phyloP scores from a whole-genome alignment of 371 early-diverging fungal species.

The Circinella umbellata region DNA sequence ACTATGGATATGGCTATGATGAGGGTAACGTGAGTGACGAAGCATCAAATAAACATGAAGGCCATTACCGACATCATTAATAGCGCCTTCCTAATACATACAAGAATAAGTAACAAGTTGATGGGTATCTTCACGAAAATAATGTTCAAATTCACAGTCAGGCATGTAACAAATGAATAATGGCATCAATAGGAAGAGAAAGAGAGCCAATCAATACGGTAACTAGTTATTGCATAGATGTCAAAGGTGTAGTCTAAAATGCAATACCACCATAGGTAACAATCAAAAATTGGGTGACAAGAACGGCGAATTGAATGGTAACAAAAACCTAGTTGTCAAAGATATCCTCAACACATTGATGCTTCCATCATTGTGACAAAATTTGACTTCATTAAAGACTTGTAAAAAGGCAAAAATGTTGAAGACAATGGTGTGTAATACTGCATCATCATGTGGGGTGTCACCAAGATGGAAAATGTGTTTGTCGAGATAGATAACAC shows the following conservation, averaged over 20 bases:
- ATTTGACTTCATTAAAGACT: constrained; percentile 93
- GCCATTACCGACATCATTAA: constrained; percentile 53
- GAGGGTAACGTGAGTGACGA: constrained; percentile 38
- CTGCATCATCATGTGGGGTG: constrained; percentile 40
- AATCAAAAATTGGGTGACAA: constrained; percentile 80
- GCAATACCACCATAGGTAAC: constrained; percentile 90
- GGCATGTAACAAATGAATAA: constrained; percentile 83
- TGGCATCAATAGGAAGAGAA: constrained; percentile 87
- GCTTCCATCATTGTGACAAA: constrained; percentile 73
- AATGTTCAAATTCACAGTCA: constrained; percentile 50
- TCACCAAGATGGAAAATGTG: constrained; percentile 67
- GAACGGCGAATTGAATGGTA: constrained; percentile 70
- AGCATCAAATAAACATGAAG: constrained; percentile 55
- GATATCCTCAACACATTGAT: constrained; percentile 88
- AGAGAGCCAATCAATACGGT: constrained; percentile 75
- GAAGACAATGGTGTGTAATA: constrained; percentile 87
- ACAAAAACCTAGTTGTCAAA: constrained; percentile 80
- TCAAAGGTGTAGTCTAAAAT: constrained; percentile 81
- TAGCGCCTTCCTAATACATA: constrained; percentile 65
- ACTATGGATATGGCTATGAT: constrained; percentile 3
- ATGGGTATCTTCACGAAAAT: constrained; percentile 58
- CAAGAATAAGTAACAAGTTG: constrained; percentile 58
- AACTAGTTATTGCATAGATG: constrained; percentile 79
- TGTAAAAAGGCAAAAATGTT: constrained; percentile 96
- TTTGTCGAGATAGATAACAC: constrained; percentile 65